phyloP scores from a whole-genome alignment of 192 early-diverging fungal genomes.

The Mortierella claussenii region DNA sequence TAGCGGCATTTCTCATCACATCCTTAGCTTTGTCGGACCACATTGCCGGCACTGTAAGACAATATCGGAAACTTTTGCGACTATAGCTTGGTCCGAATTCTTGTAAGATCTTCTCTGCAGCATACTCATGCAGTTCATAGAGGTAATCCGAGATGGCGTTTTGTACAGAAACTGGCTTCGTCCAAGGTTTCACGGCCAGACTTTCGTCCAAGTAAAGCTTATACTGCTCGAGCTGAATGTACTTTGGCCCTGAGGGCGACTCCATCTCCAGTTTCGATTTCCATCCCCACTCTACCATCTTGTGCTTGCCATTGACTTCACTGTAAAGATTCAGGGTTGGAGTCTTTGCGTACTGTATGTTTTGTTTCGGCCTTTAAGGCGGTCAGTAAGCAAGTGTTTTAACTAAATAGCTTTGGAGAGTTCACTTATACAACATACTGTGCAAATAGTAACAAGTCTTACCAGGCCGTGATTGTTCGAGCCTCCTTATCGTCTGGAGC shows the following conservation, averaged over 20 bases:
- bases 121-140: constrained; percentile 35
- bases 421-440: not conserved
- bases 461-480: constrained; percentile 16
- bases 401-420: no score
- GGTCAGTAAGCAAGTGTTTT: not conserved
- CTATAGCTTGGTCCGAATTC: constrained; percentile 52
- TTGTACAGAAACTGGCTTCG: constrained; percentile 34
- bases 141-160: constrained; percentile 54
- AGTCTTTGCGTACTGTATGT: constrained; percentile 51
- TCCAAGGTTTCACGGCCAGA: constrained; percentile 19
- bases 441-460: not conserved
- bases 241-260: constrained; percentile 12
- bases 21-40: constrained; percentile 48
- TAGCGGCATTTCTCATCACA: constrained; percentile 50
- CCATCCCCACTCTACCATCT: constrained; percentile 52
- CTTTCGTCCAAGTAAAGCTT: constrained; percentile 53
- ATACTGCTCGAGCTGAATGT: constrained; percentile 39
- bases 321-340: constrained; percentile 54
- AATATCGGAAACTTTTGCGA: constrained; percentile 48
- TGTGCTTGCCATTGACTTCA: constrained; percentile 24
- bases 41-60: constrained; percentile 29
- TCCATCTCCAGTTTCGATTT: constrained; percentile 38
- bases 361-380: constrained; percentile 38
- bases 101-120: constrained; percentile 39
- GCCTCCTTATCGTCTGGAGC: constrained; percentile 18